Base-by-base conservation (phyloP, 257 asterid species). In the Oldenlandia corymbosa region DNA sequence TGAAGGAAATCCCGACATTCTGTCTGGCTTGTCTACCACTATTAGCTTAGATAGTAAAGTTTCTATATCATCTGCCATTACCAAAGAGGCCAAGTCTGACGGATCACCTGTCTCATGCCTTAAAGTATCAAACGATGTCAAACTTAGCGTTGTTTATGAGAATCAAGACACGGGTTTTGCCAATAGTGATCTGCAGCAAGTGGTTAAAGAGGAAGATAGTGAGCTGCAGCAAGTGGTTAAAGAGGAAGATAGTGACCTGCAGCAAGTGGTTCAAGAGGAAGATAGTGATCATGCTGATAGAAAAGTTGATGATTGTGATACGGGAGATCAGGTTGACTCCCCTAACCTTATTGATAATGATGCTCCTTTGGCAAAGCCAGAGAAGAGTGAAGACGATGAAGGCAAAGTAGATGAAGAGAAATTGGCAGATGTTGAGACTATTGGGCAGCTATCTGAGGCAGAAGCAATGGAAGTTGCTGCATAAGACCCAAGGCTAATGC, bases 1-100 rank as follows among this genome's bases (percentile, higher is more conserved):
- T 5, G 83, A 86, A 69, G 82, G 82, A 58, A 84, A 85, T 55
- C 86, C 86, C 14, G 74, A 84, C 37, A 76, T 92, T 65, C 83
- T 84, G 24, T 62, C 76, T 67, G 26, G 74, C 74, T 60, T 89
- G 72, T 80, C 93, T 56, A 67, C 83, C 36, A 67, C 79, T 23
- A 64, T 69, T 34, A 71, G 79, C 55, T 49, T 58, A 20, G 87
- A 90, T 39, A 68, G 86, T n/a, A 91, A 88, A 78, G 76, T 70
- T 59, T 79, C 89, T 34, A 71, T 75, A 43, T 73, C 85, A 1
- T 68, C 85, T 7, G 83, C 77, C 52, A 68, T 74, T 60, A 58
- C 75, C 27, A 74, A 73, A 71, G 96, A 81, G 64, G 71, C 68
- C 62, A 83, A 80, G 54, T 62, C 76, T 16, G 85, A 79, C 39